Percentiles rank a stretch among this genome's conserved stretches.
phyloP scores from a whole-genome alignment of 192 early-diverging fungal genomes.

The Thamnidium elegans region DNA sequence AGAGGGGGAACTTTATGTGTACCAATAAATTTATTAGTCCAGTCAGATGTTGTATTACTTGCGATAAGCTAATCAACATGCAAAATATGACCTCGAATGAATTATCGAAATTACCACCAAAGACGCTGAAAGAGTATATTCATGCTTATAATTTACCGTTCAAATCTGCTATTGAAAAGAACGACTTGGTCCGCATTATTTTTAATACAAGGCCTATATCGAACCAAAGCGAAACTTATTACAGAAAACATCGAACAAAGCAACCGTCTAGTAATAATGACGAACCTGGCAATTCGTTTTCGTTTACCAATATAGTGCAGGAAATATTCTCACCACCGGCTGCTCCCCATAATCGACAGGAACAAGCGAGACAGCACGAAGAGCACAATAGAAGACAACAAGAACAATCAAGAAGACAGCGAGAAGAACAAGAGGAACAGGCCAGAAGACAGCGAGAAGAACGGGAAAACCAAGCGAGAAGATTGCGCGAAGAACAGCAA shows the following conservation, averaged over 20 bases:
- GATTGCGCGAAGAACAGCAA: no score
- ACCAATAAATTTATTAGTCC: slow-evolving; percentile 14
- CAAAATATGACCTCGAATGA: slow-evolving; percentile 32
- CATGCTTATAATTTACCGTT: slow-evolving; percentile 33
- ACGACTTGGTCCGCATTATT: slow-evolving; percentile 36
- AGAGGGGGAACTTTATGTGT: no score
- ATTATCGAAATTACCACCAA: slow-evolving; percentile 21
- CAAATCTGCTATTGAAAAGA: slow-evolving; percentile 35
- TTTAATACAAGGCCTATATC: slow-evolving; percentile 28
- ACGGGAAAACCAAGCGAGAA: no score
- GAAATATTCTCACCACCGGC: background rate
- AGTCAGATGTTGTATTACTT: slow-evolving; percentile 36
- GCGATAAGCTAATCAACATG: slow-evolving; percentile 32
- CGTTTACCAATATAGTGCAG: background rate
- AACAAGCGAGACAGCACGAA: background rate
- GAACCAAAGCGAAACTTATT: slow-evolving; percentile 27
- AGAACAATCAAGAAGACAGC: background rate
- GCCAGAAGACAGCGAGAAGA: no score
- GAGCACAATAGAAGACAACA: slow-evolving; percentile 15
- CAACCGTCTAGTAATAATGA: background rate
- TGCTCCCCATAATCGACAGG: background rate
- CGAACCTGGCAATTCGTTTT: background rate
- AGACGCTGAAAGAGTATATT: slow-evolving; percentile 32
- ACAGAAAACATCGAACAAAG: slow-evolving; percentile 8
- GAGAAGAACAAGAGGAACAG: no score